Evolutionary conservation across 306 rosid genomes (phyloP).

Genomic region (Betula pendula): DNA sequence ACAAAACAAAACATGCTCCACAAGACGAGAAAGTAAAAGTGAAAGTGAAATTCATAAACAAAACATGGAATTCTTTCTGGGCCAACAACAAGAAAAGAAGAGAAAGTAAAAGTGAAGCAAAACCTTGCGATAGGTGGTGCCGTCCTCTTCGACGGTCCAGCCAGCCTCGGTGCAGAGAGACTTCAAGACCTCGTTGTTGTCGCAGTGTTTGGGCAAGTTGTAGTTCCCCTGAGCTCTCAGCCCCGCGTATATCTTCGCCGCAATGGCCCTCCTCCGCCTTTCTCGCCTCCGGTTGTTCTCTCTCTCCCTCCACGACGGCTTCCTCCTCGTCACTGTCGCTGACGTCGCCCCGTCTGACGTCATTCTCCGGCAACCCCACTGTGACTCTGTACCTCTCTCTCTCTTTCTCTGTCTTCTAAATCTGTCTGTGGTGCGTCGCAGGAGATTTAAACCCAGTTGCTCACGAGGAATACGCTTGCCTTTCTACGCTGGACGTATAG

Average conservation of each 20-base stretch:
- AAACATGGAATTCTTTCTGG: not conserved
- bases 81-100: not conserved
- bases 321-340: conserved; percentile 54
- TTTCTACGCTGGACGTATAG: conserved; percentile 42
- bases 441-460: conserved; percentile 40
- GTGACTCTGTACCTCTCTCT: not conserved
- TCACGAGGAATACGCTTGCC: conserved; percentile 62
- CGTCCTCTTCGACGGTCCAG: conserved; percentile 88
- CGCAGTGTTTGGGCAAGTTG: conserved; percentile 84
- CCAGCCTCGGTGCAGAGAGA: conserved; percentile 89
- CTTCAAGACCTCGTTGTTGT: conserved; percentile 80
- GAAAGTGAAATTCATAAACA: no score
- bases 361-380: conserved; percentile 47
- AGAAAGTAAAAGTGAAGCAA: not conserved
- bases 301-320: conserved; percentile 91
- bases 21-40: no score
- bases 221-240: conserved; percentile 84
- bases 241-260: conserved; percentile 73
- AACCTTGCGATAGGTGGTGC: conserved; percentile 88
- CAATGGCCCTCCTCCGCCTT: conserved; percentile 72
- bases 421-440: conserved; percentile 26
- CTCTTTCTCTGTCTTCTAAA: not conserved
- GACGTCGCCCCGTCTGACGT: conserved; percentile 85
- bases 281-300: conserved; percentile 87
- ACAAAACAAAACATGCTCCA: not conserved